Percentiles rank a stretch among this genome's conserved stretches.
phyloP scores from a whole-genome alignment of 768 basidiomycete species.

The Ramaria sp. region DNA sequence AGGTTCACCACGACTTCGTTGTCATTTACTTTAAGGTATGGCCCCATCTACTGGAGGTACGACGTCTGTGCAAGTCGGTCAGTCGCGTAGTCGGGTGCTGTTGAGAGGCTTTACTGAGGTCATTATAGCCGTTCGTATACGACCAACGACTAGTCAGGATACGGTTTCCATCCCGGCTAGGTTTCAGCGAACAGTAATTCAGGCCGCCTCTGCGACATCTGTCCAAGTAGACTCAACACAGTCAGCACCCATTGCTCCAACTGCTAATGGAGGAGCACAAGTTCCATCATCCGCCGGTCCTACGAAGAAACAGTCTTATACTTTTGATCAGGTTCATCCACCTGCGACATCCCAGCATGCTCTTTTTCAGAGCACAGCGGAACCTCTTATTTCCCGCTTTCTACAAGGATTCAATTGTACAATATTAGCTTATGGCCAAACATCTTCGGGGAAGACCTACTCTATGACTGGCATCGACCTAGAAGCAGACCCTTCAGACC shows the following conservation, averaged over 20 bases:
- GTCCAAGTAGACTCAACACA: conserved; percentile 73
- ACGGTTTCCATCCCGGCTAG: conserved; percentile 79
- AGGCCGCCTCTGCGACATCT: conserved; percentile 60
- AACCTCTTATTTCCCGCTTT: conserved; percentile 79
- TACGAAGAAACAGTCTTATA: conserved; percentile 75
- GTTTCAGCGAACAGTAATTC: conserved; percentile 86
- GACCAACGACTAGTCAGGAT: conserved; percentile 81
- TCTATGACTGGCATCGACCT: conserved; percentile 96
- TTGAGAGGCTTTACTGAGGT: conserved; percentile 2
- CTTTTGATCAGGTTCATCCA: conserved; percentile 89
- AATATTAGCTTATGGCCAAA: conserved; percentile 95
- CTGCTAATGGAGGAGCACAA: conserved; percentile 38
- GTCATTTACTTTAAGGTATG: neutral
- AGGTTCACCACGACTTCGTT: neutral
- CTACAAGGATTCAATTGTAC: conserved; percentile 96
- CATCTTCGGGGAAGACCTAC: conserved; percentile 92
- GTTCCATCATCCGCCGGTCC: conserved; percentile 29
- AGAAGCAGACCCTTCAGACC: conserved; percentile 75
- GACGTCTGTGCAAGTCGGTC: conserved; percentile 91
- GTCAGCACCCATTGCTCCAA: conserved; percentile 37
- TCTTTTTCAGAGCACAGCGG: conserved; percentile 76
- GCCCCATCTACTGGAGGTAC: conserved; percentile 21
- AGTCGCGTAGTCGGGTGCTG: conserved; percentile 26
- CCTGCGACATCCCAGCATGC: conserved; percentile 79
- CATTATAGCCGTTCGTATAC: conserved; percentile 70